Evolutionary conservation across 2,329 filamentous ascomycete genomes (phyloP), one percentile per base, ranked within the genome.

Genomic region (Thielaviopsis euricoi): DNA sequence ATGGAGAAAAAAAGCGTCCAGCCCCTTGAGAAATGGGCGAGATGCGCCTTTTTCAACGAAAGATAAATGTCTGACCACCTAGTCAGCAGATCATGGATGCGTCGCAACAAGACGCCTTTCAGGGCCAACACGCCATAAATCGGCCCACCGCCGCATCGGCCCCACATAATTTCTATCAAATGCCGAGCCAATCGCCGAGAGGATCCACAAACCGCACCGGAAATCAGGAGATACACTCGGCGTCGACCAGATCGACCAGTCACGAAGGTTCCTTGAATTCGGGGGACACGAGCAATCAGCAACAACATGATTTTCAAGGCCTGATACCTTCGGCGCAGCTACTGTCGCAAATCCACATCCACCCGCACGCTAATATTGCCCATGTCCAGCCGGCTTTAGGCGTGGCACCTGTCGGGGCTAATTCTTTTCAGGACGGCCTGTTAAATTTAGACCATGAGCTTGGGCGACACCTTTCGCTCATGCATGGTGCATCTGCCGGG

Each of bases 51-150:
- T 53, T 37, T 40, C 21, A 53, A 53, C 52, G 52, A 29, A 37
- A 53, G 52, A 53, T 37, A 29, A 53, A 53, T 48, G 40, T 58
- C 57, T 58, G 57, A 58, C 57, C 57, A 58, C 46, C 33, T 55
- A 58, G 51, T 58, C 57, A 58, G 52, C 57, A 58, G 57, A 58
- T 58, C 17, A 58, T 58, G 57, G 25, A 55, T 52, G 25, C 57
- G 37, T 55, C 57, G 22, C 57, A 55, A 49, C 56, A 50, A 55
- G 48, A 55, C 23, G 46, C 52, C 48, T 53, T 55, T 29, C 57
- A 55, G 52, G 52, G 52, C 46, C 57, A 58, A 29, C 57, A 58
- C 52, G 57, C 57, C 57, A 58, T 55, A 58, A 58, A 58, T 58
- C 57, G 57, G 25, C 40, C 57, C 52, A 58, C 57, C 22, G 52